These are phyloP conservation scores for Alliaria petiolata DNA, from an alignment of 345 rosid genomes.

Conservation along the genomic window DNA sequence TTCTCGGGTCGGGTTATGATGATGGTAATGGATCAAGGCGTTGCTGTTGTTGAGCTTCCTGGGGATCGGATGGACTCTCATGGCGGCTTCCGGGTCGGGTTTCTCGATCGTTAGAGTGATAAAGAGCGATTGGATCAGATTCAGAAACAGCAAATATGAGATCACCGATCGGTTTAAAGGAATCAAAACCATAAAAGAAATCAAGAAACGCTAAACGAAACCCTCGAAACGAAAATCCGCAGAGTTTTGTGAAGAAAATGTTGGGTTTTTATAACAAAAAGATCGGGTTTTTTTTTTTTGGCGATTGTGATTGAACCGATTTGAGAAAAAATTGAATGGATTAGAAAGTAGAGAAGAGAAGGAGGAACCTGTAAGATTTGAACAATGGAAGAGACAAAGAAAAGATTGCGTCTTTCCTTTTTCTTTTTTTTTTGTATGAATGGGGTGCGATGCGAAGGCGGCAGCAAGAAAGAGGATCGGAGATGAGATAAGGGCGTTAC, in stretches of 20 bases:
- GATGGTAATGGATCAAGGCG: constrained; percentile 33
- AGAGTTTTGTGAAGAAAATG: neutral
- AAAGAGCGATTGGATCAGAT: constrained; percentile 18
- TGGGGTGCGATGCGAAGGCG: constrained; percentile 26
- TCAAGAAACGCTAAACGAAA: neutral
- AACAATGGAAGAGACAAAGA: constrained; percentile 13
- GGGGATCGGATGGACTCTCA: constrained; percentile 88
- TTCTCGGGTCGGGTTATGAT: constrained; percentile 41
- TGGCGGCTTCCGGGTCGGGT: constrained; percentile 35
- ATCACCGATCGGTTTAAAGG: neutral
- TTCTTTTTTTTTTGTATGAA: neutral
- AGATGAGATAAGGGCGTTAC: constrained; percentile 16
- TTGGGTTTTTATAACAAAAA: neutral
- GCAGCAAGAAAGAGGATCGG: constrained; percentile 3
- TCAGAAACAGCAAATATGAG: constrained; percentile 13
- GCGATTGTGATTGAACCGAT: neutral
- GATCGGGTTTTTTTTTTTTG: neutral
- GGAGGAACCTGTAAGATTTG: neutral
- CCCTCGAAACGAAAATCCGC: neutral
- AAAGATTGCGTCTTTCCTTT: constrained; percentile 26
- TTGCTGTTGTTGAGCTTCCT: constrained; percentile 55
- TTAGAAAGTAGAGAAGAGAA: neutral
- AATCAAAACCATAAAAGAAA: constrained; percentile 24
- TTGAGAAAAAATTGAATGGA: neutral
- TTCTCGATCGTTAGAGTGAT: constrained; percentile 9